Conservation (phyloP, 176 grass and related monocot genomes). For the Triticum urartu region DNA sequence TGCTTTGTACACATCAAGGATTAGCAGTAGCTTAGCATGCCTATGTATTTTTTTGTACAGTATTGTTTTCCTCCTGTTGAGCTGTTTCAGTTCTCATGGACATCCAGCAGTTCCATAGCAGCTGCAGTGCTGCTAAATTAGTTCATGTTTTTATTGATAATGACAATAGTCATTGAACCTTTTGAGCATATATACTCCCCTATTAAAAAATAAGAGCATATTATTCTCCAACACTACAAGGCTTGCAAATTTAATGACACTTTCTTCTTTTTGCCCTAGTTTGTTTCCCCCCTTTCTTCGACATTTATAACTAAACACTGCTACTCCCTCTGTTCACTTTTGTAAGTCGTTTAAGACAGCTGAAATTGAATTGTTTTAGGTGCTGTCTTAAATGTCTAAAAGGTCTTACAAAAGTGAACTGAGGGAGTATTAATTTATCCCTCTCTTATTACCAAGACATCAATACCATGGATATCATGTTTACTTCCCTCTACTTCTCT, state of each 20-base stretch:
- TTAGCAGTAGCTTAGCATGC: background rate
- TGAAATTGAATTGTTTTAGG: too few species aligned
- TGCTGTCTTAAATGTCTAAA: too few species aligned
- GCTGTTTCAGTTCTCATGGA: background rate
- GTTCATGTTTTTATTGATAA: background rate
- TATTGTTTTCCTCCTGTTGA: conserved; percentile 7
- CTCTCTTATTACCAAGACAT: background rate
- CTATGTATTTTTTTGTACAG: background rate
- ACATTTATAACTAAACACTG: background rate
- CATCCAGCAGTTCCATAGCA: background rate
- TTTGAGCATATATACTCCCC: background rate
- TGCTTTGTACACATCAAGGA: conserved; percentile 14
- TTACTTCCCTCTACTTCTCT: background rate
- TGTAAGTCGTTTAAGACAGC: too few species aligned
- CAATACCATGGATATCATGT: background rate
- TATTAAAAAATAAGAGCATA: background rate
- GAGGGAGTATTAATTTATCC: background rate
- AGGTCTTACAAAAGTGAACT: too few species aligned
- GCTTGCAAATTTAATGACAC: background rate
- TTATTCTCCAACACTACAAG: background rate
- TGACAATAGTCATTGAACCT: background rate
- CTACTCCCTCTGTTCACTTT: too few species aligned
- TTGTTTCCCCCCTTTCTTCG: background rate
- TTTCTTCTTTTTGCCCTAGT: background rate
- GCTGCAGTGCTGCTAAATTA: background rate